Evolutionary conservation across 202 grass and related monocot species (phyloP).

Genomic region (Musa balbisiana): DNA sequence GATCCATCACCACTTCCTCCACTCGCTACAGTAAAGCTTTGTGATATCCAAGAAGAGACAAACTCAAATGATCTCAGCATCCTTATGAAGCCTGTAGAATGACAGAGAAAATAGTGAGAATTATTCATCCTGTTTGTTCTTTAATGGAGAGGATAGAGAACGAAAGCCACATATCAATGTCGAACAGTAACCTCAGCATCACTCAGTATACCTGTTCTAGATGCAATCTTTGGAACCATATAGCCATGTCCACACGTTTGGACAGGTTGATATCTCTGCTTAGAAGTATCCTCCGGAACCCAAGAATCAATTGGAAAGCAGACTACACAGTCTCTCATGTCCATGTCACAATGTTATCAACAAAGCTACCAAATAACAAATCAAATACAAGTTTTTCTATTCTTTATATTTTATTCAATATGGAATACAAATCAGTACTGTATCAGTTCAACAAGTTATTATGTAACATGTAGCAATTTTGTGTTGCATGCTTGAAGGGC

Average conservation of each 20-base stretch:
- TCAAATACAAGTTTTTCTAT: too few species aligned
- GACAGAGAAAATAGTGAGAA: background rate
- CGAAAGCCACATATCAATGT: background rate
- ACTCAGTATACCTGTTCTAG: background rate
- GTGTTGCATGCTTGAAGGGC: too few species aligned
- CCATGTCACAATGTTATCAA: background rate
- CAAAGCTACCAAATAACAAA: background rate
- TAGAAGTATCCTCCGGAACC: background rate
- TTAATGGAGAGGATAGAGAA: background rate
- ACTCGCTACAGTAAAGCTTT: background rate
- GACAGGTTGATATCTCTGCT: background rate
- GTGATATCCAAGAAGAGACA: background rate
- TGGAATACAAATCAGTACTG: too few species aligned
- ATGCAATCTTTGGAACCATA: background rate
- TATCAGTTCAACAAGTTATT: too few species aligned
- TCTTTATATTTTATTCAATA: too few species aligned
- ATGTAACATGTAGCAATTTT: too few species aligned
- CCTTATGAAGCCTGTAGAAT: background rate
- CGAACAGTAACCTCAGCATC: background rate
- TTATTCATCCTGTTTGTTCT: background rate
- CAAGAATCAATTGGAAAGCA: background rate
- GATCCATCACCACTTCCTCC: background rate
- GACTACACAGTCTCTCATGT: background rate
- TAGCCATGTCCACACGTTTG: background rate
- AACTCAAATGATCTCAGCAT: background rate